Conservation (phyloP, 129 eudicot genomes). For the Artemisia argyi region DNA sequence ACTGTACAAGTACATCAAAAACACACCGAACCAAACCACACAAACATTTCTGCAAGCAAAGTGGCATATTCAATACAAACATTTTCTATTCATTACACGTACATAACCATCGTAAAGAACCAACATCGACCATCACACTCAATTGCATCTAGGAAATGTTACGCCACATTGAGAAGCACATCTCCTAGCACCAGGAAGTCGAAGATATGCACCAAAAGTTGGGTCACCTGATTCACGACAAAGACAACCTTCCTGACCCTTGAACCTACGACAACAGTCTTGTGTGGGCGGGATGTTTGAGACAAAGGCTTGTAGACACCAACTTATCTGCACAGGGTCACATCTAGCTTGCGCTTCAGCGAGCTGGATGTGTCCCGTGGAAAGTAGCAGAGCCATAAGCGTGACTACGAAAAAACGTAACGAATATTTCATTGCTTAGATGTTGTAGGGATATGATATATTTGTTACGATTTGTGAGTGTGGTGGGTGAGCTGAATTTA, state of each 20-base stretch:
- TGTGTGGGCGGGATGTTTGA: constrained; percentile 23
- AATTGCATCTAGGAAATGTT: constrained; percentile 20
- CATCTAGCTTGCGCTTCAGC: constrained; percentile 22
- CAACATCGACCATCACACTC: no score
- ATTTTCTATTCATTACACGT: no score
- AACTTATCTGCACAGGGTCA: constrained; percentile 30
- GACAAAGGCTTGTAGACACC: constrained; percentile 36
- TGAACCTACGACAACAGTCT: constrained; percentile 25
- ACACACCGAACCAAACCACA: no score
- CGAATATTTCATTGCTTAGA: constrained; percentile 13
- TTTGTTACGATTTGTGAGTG: neutral
- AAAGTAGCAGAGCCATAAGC: constrained; percentile 12
- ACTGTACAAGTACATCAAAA: no score
- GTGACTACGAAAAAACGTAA: neutral
- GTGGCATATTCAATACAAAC: no score
- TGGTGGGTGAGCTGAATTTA: constrained; percentile 26
- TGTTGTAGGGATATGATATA: neutral
- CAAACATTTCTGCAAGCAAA: no score
- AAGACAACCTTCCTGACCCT: constrained; percentile 28
- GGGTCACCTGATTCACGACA: constrained; percentile 27
- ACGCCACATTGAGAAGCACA: constrained; percentile 31
- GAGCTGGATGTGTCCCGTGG: neutral
- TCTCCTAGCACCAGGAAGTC: constrained; percentile 32
- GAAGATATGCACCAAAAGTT: constrained; percentile 30
- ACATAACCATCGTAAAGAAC: no score